Evolutionary conservation across 2,329 filamentous ascomycete species (phyloP), one percentile per base, ranked within the genome.

Genomic region (Leptographium galeiforme): DNA sequence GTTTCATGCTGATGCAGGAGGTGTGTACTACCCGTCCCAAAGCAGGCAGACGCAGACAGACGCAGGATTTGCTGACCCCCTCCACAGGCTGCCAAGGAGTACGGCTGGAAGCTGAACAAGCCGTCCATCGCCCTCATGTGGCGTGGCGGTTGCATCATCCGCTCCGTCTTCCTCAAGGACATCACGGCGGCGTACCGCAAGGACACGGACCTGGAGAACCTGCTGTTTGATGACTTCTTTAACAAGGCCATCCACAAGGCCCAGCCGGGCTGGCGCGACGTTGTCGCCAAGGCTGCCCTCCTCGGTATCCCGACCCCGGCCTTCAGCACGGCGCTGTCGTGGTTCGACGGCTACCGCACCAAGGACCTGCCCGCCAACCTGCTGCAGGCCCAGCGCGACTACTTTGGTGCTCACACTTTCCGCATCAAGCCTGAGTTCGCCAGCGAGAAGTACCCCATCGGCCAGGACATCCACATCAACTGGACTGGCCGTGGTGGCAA

Each of bases 1-100:
- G 93, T 69, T 98, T 98, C 82, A 97, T 97, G 91, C 82, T 98
- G 67, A 97, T 98, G 82, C 91, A 97, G 77, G 86, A 95, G 75
- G 89, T 90, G 73, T 72, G 82, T 71, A 30, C 11, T 16, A 39
- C 43, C 25, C 25, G 25, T 25, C 25, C 25, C 25, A 25, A 25
- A 25, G 25, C 25, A 25, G 5, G 25, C 25, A 25, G 25, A 25
- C 5, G 5, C 25, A 25, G 25, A 25, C 25, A 25, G 25, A 25
- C 25, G 25, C 25, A 25, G 5, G 50, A 30, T 53, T 52, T 60
- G 30, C 48, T 57, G 39, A 51, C 48, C 7, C 25, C 8, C 34
- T 36, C 44, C 4, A 55, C 62, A 93, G 87, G 91, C 93, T 63
- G 93, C 91, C 72, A 89, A 85, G 73, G 88, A 97, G 72, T 98